phyloP scores from a whole-genome alignment of 208 protist species.

The Acanthamoeba royreba region DNA sequence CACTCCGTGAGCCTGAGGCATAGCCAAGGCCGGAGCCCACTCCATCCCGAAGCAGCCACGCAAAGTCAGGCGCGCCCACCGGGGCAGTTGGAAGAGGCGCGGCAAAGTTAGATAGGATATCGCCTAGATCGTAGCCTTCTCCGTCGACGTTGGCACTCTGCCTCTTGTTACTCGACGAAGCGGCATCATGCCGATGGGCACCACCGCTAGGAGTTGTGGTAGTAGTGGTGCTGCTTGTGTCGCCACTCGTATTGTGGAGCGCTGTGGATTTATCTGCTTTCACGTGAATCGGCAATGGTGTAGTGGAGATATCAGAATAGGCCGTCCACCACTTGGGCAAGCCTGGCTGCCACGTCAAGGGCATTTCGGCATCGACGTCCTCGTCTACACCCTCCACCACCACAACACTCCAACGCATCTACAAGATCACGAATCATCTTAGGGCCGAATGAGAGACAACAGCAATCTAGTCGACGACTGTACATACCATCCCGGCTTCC shows the following conservation, averaged over 20 bases:
- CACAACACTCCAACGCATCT: neutral
- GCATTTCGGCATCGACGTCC: neutral
- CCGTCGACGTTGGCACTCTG: neutral
- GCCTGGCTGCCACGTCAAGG: neutral
- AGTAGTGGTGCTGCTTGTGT: neutral
- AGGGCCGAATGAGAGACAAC: neutral
- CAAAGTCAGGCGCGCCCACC: neutral
- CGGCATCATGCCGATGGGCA: no score
- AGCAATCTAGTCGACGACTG: neutral
- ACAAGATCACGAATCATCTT: no score
- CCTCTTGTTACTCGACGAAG: neutral
- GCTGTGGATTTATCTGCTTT: no score
- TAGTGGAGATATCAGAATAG: neutral
- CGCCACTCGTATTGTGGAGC: neutral
- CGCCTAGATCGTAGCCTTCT: neutral
- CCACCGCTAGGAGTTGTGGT: no score
- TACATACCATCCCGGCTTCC: neutral
- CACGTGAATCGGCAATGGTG: neutral
- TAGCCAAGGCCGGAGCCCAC: neutral
- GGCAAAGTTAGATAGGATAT: conserved; percentile 11
- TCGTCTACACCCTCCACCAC: neutral
- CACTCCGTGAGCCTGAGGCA: neutral
- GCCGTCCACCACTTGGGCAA: conserved; percentile 21
- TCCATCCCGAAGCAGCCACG: neutral
- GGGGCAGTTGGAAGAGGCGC: neutral